Evolutionary conservation across 257 asterid species (phyloP), one percentile per base, ranked within the genome.

Genomic region (Fraxinus pennsylvanica): DNA sequence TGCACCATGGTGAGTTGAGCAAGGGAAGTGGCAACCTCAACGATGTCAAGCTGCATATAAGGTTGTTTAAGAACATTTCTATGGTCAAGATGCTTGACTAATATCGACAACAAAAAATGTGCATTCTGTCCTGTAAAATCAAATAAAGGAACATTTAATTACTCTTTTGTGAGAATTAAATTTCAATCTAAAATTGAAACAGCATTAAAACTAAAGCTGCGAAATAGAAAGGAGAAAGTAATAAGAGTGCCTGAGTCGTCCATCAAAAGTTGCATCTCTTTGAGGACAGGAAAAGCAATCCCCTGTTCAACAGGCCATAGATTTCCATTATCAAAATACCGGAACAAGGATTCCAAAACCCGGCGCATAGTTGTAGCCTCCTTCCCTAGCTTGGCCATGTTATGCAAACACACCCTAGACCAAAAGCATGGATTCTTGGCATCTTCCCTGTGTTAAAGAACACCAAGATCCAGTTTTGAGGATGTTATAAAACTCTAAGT

Each of bases 361-460:
- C 97, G 95, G 36, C 99, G 94, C 97, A 90, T 93, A 41, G 99
- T 96, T 43, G 97, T 92, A 75, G 94, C 99, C 88, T 96, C 99
- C 84, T 90, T 93, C 72, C 96, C 99, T 38, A 96, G 94, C 81
- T 91, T 93, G 76, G 98, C 97, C 97, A 96, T 96, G 88, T 89
- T 91, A 71, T 87, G 93, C 39, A 96, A 89, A 89, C 97, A 92
- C 76, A 90, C 90, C 87, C 90, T 85, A 30, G 97, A 96, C 99
- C 99, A 96, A 77, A 96, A 96, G 79, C 89, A 79, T 30, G 98
- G 98, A 85, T 84, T 85, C 77, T 86, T 88, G 63, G 92, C 89
- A 38, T 91, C 97, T 73, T 93, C 94, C 78, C 99, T 96, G 87
- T 57, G 76, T 50, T 43, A 84, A 71, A 76, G 54, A 63, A 72